Evolutionary conservation across 202 grass and related monocot species (phyloP).

Genomic region (Musa balbisiana): DNA sequence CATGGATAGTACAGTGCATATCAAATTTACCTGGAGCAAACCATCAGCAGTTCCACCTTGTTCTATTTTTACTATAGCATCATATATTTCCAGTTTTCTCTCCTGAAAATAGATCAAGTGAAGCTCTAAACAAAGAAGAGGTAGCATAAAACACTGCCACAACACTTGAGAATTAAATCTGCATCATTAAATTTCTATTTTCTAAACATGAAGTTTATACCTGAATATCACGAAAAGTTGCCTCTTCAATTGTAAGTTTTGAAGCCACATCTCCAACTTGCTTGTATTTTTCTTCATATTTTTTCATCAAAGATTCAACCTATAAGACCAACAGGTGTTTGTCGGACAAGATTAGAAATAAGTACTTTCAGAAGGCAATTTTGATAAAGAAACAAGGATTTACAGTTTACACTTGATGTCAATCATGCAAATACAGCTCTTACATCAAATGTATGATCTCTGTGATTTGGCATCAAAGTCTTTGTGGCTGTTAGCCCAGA

Average conservation of each 20-base stretch:
- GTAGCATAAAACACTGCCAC: constrained; percentile 4
- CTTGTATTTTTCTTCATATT: constrained; percentile 93
- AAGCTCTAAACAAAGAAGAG: constrained; percentile 9
- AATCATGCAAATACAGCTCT: background rate
- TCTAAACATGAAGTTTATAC: constrained; percentile 24
- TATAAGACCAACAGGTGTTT: constrained; percentile 29
- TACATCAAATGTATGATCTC: background rate
- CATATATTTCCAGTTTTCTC: constrained; percentile 94
- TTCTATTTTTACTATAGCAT: constrained; percentile 76
- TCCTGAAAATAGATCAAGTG: constrained; percentile 48
- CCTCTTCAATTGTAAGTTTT: constrained; percentile 91
- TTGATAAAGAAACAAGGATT: background rate
- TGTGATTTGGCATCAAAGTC: background rate
- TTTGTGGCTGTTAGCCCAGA: background rate
- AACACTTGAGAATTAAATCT: background rate
- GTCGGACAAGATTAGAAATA: background rate
- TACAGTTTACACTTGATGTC: too few relatives aligned
- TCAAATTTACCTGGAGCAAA: constrained; percentile 54
- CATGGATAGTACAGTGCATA: constrained; percentile 23
- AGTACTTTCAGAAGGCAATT: background rate
- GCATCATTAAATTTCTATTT: background rate
- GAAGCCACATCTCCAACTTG: constrained; percentile 91
- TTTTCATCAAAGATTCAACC: constrained; percentile 73
- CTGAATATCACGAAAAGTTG: constrained; percentile 93
- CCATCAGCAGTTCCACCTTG: constrained; percentile 72